Conservation (phyloP, 148 eudicot genomes). For the Cornus suecica region DNA sequence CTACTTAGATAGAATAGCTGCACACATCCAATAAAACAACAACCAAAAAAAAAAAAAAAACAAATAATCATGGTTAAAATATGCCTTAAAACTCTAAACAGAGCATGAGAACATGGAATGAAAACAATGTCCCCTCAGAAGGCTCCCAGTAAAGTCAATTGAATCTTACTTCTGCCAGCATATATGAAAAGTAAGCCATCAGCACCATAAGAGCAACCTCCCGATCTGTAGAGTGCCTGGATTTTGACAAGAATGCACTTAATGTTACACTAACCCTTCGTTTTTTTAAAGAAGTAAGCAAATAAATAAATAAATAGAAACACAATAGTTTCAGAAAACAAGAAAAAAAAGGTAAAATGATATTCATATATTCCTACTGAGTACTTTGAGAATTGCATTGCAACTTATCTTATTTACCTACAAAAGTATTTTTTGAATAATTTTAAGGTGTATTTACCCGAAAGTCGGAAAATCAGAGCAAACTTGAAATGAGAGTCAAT, state of each 20-base stretch:
- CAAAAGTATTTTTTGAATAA: no score
- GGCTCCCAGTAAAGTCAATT: neutral
- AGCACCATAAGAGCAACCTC: conserved; percentile 89
- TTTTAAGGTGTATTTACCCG: no score
- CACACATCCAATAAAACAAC: neutral
- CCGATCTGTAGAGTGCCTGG: conserved; percentile 85
- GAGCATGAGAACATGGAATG: conserved; percentile 1
- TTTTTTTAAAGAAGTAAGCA: no score
- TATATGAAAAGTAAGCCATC: conserved; percentile 85
- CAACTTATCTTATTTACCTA: no score
- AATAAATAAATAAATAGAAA: neutral
- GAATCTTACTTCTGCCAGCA: conserved; percentile 72
- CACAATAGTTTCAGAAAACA: neutral
- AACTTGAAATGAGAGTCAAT: no score
- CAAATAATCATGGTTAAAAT: neutral
- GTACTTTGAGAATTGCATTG: no score
- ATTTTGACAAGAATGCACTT: conserved; percentile 15
- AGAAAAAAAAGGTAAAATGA: neutral
- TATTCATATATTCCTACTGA: neutral
- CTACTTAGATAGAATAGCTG: conserved; percentile 81
- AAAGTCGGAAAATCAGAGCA: no score
- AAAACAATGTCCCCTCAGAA: neutral
- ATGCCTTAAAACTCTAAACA: neutral
- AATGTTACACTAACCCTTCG: neutral
- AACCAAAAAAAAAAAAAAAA: no score